These are phyloP conservation scores for Microcera coccophila DNA, from an alignment of 2,329 filamentous ascomycete species.

Conservation along the genomic window DNA sequence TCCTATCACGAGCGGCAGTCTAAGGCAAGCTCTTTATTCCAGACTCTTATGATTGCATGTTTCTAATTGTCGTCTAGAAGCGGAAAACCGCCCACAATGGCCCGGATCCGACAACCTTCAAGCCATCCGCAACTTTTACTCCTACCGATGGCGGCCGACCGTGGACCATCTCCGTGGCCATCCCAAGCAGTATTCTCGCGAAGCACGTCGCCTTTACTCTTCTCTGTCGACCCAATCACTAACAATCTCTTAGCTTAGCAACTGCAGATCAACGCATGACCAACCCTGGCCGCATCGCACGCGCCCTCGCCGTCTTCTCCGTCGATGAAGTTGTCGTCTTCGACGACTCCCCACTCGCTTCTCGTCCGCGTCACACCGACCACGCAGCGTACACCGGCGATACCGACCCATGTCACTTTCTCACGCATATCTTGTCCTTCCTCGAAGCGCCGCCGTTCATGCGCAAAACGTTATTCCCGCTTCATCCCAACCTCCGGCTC, in stretches of 20 bases:
- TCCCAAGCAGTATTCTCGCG: constrained; percentile 73
- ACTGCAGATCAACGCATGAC: constrained; percentile 73
- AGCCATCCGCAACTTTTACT: constrained; percentile 65
- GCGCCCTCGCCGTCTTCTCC: constrained; percentile 76
- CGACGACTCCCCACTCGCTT: constrained; percentile 58
- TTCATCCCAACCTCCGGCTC: constrained; percentile 72
- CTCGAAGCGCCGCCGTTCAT: constrained; percentile 83
- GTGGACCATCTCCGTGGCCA: constrained; percentile 73
- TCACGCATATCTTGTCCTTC: constrained; percentile 74
- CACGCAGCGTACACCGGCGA: constrained; percentile 61
- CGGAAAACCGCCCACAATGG: constrained; percentile 46
- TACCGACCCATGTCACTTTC: constrained; percentile 73
- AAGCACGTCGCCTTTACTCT: constrained; percentile 49
- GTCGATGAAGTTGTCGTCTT: constrained; percentile 82
- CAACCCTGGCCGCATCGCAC: constrained; percentile 71
- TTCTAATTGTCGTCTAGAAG: constrained; percentile 37
- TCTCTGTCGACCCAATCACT: background rate
- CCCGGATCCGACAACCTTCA: constrained; percentile 46
- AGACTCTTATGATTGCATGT: background rate
- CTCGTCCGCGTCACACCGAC: constrained; percentile 46
- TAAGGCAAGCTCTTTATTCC: constrained; percentile 23
- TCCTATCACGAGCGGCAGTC: constrained; percentile 31
- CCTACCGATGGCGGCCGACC: constrained; percentile 58
- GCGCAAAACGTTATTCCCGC: constrained; percentile 68
- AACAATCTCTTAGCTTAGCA: constrained; percentile 49